A percentile compares a stretch with the other conserved stretches of the same genome.
phyloP scores from a whole-genome alignment of 805 yeast species.

The Nakazawaea peltata region DNA sequence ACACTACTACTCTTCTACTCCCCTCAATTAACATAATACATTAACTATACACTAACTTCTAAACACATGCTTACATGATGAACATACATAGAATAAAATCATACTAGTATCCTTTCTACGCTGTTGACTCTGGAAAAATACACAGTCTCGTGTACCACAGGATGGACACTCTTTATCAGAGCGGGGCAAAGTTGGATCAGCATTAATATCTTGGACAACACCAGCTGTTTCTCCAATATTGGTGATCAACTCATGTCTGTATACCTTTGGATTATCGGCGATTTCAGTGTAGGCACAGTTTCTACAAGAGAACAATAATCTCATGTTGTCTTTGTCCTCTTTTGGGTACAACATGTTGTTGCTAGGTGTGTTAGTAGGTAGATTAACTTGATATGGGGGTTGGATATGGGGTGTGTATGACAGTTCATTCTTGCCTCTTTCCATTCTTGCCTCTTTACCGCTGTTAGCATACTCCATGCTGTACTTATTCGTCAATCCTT shows the following conservation, averaged over 20 bases:
- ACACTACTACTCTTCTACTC: too few relatives aligned
- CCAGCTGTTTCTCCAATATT: constrained; percentile 96
- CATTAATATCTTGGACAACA: constrained; percentile 89
- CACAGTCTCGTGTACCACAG: constrained; percentile 85
- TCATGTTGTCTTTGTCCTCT: constrained; percentile 76
- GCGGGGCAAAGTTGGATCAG: constrained; percentile 96
- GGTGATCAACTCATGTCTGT: constrained; percentile 86
- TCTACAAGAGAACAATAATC: constrained; percentile 85
- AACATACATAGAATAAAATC: constrained; percentile 90
- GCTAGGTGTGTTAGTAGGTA: constrained; percentile 26
- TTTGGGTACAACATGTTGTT: constrained; percentile 97
- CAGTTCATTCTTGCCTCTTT: too few relatives aligned
- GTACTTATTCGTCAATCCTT: too few relatives aligned
- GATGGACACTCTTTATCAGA: constrained; percentile 90
- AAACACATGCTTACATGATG: constrained; percentile 75
- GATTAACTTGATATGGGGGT: too few relatives aligned
- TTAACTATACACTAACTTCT: too few relatives aligned
- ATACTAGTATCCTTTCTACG: constrained; percentile 91
- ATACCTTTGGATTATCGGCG: constrained; percentile 82
- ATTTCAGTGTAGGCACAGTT: constrained; percentile 91
- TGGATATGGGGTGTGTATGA: too few relatives aligned
- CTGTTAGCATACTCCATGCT: background rate
- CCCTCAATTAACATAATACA: too few relatives aligned
- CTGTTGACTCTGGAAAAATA: constrained; percentile 95
- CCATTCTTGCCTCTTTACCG: too few relatives aligned